Evolutionary conservation across 202 grass and related monocot genomes (phyloP), one percentile per base, ranked within the genome.

Genomic region (Carex sylvatica): DNA sequence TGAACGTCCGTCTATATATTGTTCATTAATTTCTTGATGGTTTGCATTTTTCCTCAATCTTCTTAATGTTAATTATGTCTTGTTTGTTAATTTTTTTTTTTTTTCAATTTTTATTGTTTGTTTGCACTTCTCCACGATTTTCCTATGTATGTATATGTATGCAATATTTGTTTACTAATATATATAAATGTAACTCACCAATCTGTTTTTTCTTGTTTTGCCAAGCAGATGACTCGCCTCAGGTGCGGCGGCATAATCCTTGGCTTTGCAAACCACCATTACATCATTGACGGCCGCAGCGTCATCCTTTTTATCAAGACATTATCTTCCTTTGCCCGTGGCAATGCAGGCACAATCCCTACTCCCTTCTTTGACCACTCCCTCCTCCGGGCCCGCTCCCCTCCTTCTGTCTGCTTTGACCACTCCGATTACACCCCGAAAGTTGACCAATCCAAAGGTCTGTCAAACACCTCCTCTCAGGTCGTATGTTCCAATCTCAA

Each of bases 231-330:
- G 15, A 97, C 91, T 12, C 91, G 89, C 83, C 89, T 97, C 52
- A 91, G 86, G 71, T 93, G 91, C 66, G 93, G 93, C 18, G 91
- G 91, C 70, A 87, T 93, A 38, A 56, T 79, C 4, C 47, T 93
- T 8, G 91, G 93, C 73, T 89, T 90, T 59, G 90, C 88, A 4
- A 91, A 87, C 58, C 87, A 93, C 87, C 93, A 97, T 59, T 77
- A 82, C 11, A 85, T 87, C 4, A 78, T 90, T 56, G 93, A 97
- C 73, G 94, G 94, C 58, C 44, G 67, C 0, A 77, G 87, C 65
- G 78, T 84, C 61, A n/a, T 86, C 62, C 85, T 91, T 70, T 97
- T 97, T 85, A 90, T 94, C 84, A 65, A 68, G 6, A 62, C 86
- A 3, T 95, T 85, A 85, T 82, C 84, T 56, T 59, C 26, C 4